Conservation (phyloP, 208 protist species). For the Acanthamoeba divionensis region DNA sequence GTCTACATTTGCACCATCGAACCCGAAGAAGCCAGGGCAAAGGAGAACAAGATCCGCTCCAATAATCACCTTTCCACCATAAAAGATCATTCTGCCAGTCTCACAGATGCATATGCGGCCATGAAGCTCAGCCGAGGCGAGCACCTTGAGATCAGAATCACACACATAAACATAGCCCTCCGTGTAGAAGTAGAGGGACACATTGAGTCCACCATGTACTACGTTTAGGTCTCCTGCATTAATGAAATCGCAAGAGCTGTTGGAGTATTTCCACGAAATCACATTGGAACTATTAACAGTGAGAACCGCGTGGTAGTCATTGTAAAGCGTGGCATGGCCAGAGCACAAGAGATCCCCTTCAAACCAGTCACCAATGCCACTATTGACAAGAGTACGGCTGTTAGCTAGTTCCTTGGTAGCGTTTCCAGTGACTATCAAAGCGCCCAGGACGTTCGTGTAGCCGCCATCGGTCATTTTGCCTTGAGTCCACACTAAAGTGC, state of each 20-base stretch:
- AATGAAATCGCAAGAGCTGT: not conserved
- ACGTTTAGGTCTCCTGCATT: conserved; percentile 13
- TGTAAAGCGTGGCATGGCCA: conserved; percentile 1
- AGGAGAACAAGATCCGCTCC: not conserved
- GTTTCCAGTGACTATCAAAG: not conserved
- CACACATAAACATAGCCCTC: conserved; percentile 48
- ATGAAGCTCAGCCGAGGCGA: not conserved
- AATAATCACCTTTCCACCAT: not conserved
- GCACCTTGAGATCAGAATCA: conserved; percentile 3
- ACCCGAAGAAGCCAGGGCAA: not conserved
- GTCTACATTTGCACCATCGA: not conserved
- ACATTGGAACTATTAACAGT: not conserved
- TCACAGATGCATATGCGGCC: conserved; percentile 25
- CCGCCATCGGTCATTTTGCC: not conserved
- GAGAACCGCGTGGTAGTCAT: not conserved
- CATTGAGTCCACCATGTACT: conserved; percentile 33
- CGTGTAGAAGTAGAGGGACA: not conserved
- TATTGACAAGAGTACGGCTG: not conserved
- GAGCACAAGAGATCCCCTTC: not conserved
- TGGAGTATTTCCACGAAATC: not conserved
- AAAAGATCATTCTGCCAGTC: not conserved
- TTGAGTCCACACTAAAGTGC: not conserved
- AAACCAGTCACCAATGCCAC: conserved; percentile 39
- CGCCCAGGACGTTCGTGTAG: not conserved
- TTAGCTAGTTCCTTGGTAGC: not conserved